These are phyloP conservation scores for Talaromyces stipitatus DNA, from an alignment of 495 filamentous ascomycete species.

Conservation along the genomic window DNA sequence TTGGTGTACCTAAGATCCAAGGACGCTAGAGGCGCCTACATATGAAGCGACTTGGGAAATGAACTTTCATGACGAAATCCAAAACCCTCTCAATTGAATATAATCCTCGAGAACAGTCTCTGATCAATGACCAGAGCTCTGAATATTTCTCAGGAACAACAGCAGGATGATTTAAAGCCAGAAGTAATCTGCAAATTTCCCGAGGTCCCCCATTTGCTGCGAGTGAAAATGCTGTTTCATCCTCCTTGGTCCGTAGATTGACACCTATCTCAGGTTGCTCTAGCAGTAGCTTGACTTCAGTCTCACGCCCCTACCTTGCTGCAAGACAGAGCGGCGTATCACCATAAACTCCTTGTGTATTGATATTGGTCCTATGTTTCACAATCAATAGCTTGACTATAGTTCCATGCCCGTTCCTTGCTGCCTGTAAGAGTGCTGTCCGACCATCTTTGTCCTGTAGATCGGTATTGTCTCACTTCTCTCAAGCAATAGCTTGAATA, in stretches of 20 bases:
- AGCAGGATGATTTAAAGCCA: neutral
- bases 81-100: too few relatives aligned
- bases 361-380: neutral
- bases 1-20: too few relatives aligned
- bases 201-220: slow-evolving; percentile 7
- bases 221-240: slow-evolving; percentile 13
- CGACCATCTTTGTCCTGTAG: slow-evolving; percentile 1
- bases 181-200: neutral
- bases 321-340: neutral
- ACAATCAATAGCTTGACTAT: slow-evolving; percentile 14
- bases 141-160: neutral
- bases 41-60: too few relatives aligned
- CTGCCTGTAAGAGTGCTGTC: slow-evolving; percentile 16
- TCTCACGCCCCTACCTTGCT: too few relatives aligned
- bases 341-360: neutral
- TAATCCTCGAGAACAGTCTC: neutral
- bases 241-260: neutral
- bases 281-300: neutral
- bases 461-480: neutral
- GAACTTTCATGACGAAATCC: too few relatives aligned
- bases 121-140: neutral
- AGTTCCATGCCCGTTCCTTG: slow-evolving; percentile 13
- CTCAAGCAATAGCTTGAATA: slow-evolving; percentile 4
- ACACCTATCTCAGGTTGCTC: neutral
- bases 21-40: too few relatives aligned